Evolutionary conservation across 2,329 filamentous ascomycete genomes (phyloP).

Genomic region (Pseudocercospora fijiensis): DNA sequence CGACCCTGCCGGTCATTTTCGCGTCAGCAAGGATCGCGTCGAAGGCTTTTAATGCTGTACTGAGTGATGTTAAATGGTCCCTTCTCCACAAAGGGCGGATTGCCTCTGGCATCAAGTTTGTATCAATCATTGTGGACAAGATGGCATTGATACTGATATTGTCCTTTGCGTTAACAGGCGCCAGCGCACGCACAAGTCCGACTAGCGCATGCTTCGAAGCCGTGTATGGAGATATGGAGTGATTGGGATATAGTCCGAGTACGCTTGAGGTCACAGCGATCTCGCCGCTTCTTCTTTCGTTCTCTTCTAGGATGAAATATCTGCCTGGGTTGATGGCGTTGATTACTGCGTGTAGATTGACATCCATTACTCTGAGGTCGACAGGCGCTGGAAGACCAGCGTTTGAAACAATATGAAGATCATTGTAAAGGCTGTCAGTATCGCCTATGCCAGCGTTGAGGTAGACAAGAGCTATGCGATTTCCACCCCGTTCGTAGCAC

Average conservation of each 20-base stretch:
- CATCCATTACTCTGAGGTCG: constrained; percentile 42
- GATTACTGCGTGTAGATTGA: constrained; percentile 45
- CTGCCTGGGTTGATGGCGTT: constrained; percentile 47
- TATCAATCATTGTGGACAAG: constrained; percentile 40
- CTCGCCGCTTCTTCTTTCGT: constrained; percentile 37
- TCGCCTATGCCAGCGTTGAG: constrained; percentile 48
- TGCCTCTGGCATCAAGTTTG: constrained; percentile 35
- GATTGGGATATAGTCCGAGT: constrained; percentile 25
- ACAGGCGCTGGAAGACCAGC: constrained; percentile 37
- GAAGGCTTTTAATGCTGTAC: constrained; percentile 38
- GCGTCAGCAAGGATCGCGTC: constrained; percentile 38
- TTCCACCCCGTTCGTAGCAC: constrained; percentile 44
- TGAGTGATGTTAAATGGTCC: constrained; percentile 40
- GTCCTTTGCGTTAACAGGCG: constrained; percentile 34
- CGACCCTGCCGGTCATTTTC: constrained; percentile 41
- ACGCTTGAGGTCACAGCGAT: constrained; percentile 41
- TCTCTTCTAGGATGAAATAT: constrained; percentile 43
- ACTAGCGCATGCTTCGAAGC: constrained; percentile 33
- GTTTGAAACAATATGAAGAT: constrained; percentile 33
- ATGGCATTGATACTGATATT: constrained; percentile 42
- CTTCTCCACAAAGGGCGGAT: constrained; percentile 35
- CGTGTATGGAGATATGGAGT: constrained; percentile 25
- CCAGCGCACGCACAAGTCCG: constrained; percentile 37
- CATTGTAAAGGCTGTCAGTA: constrained; percentile 41
- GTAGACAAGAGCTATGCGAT: constrained; percentile 44